Base-by-base conservation (phyloP, 2,329 filamentous ascomycete species). In the Xylaria sp. region DNA sequence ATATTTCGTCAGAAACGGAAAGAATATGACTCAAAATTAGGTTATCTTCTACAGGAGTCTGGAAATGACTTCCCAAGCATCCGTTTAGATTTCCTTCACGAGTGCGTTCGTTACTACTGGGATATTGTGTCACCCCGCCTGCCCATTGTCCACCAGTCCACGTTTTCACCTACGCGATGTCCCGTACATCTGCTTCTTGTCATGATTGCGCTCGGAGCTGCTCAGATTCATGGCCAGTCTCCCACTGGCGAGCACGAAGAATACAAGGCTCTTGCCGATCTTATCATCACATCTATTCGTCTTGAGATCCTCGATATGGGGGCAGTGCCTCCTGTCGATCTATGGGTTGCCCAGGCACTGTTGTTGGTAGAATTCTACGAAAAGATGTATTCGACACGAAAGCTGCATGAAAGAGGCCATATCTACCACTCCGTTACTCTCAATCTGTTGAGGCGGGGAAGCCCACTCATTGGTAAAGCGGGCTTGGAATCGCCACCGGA, bases 341-440 rank as follows among this genome's bases (percentile, higher is more conserved):
- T 97, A 2, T 96, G 92, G 91, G 88, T 95, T 1, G 94, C 95
- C 65, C 93, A 97, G 73, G 88, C 92, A 0, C 78, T 96, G 44
- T 77, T 97, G 1, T 80, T 97, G 3, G 80, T 97, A 1, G 93
- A 97, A 73, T 86, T 93, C 4, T 96, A 94, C 70, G 93, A 97
- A 78, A 97, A 96, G 81, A 90, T 96, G 85, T 95, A 91, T 74
- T 92, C 91, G 1, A 93, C 91, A 0, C 84, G 92, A 41, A 85
- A 86, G 15, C 80, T 97, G 25, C 93, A 97, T 75, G 93, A 97
- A 74, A 84, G 93, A 67, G 91, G 92, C 0, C 92, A 97, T 69
- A 95, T 96, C 37, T 93, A 96, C 71, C 93, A 97, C 72, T 89
- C 91, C 4, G 92, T 91, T 0, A 94, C 92, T 0, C 80, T 97